Conservation (phyloP, 371 early-diverging fungal genomes). For the Lichtheimia corymbifera region DNA sequence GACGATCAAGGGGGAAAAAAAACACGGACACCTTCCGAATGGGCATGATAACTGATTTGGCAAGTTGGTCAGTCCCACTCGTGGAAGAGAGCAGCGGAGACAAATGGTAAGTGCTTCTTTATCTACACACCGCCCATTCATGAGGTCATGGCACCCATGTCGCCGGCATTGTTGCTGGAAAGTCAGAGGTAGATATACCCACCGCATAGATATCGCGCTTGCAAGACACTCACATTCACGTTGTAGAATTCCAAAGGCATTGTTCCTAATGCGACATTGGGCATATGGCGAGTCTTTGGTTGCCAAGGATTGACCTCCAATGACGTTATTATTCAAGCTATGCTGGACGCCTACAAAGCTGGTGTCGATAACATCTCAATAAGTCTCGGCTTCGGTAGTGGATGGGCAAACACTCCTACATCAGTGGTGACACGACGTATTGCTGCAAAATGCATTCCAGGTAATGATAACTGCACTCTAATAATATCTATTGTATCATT, state of each 20-base stretch:
- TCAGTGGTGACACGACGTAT: slow-evolving; percentile 44
- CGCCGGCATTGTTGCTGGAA: slow-evolving; percentile 66
- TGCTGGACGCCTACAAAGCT: slow-evolving; percentile 57
- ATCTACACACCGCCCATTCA: not conserved
- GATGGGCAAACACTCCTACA: slow-evolving; percentile 44
- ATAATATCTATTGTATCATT: not conserved
- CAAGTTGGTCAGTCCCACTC: not conserved
- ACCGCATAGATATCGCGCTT: not conserved
- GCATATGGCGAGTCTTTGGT: slow-evolving; percentile 59
- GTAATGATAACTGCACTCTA: slow-evolving; percentile 4
- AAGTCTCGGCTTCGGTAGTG: slow-evolving; percentile 61
- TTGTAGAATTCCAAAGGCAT: slow-evolving; percentile 53
- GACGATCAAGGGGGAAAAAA: too few species aligned
- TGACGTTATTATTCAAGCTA: slow-evolving; percentile 62
- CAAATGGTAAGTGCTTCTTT: slow-evolving; percentile 19
- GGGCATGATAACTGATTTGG: too few species aligned
- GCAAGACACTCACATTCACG: not conserved
- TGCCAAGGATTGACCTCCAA: slow-evolving; percentile 54
- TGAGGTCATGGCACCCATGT: slow-evolving; percentile 21
- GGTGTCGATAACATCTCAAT: slow-evolving; percentile 61
- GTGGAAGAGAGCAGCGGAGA: slow-evolving; percentile 44
- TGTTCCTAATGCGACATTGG: slow-evolving; percentile 57
- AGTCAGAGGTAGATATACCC: slow-evolving; percentile 25
- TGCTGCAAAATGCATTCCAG: slow-evolving; percentile 24
- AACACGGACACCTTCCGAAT: too few species aligned